Conservation (phyloP, 805 yeast genomes). For the Candida sphagnicola region DNA sequence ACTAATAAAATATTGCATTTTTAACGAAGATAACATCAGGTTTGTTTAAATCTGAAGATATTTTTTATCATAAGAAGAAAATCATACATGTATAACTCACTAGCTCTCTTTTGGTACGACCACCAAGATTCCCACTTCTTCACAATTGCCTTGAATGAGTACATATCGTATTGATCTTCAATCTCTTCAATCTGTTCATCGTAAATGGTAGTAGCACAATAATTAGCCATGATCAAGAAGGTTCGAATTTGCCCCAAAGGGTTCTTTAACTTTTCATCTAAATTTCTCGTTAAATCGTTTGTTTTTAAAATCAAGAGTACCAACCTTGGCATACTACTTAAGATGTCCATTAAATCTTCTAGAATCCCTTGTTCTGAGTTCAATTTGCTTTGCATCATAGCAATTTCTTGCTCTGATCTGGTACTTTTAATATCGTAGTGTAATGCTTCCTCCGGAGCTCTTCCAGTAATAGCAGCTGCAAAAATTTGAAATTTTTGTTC, state of each 20-base stretch:
- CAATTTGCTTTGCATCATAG: constrained; percentile 60
- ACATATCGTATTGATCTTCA: constrained; percentile 11
- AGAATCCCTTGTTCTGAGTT: constrained; percentile 57
- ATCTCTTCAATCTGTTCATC: constrained; percentile 54
- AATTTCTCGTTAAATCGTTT: constrained; percentile 83
- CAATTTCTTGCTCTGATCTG: constrained; percentile 61
- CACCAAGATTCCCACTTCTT: constrained; percentile 25
- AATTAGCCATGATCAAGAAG: constrained; percentile 82
- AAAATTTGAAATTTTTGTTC: constrained; percentile 74
- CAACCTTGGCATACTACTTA: constrained; percentile 77
- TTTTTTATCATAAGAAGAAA: constrained; percentile 20
- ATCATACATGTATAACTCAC: constrained; percentile 33
- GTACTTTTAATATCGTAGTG: constrained; percentile 52
- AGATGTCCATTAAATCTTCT: constrained; percentile 71
- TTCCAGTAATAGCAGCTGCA: constrained; percentile 92
- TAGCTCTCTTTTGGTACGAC: constrained; percentile 26
- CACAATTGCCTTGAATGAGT: constrained; percentile 16
- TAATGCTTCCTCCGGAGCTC: constrained; percentile 77
- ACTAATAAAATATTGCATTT: neutral
- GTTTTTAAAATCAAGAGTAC: constrained; percentile 87
- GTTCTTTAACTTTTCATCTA: constrained; percentile 78
- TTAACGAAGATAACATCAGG: too few relatives aligned
- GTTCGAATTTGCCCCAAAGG: constrained; percentile 88
- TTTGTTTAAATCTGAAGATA: neutral
- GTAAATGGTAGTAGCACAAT: constrained; percentile 79